Conservation (phyloP, 2,329 filamentous ascomycete genomes). For the Arthrocladium fulminans region DNA sequence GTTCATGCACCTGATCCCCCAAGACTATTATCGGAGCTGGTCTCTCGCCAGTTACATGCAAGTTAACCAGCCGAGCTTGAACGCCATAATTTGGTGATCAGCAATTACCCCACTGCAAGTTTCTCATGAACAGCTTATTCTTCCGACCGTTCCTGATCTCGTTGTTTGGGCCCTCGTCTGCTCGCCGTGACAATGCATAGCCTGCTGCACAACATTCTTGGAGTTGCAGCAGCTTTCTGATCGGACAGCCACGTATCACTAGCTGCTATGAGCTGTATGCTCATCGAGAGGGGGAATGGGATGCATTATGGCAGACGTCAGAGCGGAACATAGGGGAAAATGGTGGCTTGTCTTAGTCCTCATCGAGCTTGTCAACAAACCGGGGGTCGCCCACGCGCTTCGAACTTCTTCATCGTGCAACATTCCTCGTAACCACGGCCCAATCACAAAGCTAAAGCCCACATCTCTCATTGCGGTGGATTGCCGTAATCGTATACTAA, state of each 20-base stretch:
- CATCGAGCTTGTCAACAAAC: conserved; percentile 1
- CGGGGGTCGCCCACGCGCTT: neutral
- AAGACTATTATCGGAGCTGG: neutral
- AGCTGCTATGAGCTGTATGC: neutral
- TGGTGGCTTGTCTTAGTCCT: neutral
- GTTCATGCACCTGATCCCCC: neutral
- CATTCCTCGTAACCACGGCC: neutral
- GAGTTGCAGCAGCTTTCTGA: neutral
- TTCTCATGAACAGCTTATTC: neutral
- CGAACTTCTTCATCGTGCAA: neutral
- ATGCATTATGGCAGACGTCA: neutral
- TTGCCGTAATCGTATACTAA: neutral
- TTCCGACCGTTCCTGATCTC: neutral
- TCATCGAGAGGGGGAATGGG: neutral
- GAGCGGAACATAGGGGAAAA: neutral
- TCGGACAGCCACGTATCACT: too few species aligned
- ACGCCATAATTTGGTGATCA: neutral
- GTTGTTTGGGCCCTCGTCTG: too few species aligned
- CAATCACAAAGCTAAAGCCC: conserved; percentile 3
- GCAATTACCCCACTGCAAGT: neutral
- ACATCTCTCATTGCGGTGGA: neutral
- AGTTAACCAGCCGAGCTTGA: neutral
- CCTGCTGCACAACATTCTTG: neutral
- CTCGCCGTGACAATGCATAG: too few species aligned
- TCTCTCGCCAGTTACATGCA: neutral